These are phyloP conservation scores for Lagenaria siceraria DNA, from an alignment of 306 rosid species.

Conservation along the genomic window DNA sequence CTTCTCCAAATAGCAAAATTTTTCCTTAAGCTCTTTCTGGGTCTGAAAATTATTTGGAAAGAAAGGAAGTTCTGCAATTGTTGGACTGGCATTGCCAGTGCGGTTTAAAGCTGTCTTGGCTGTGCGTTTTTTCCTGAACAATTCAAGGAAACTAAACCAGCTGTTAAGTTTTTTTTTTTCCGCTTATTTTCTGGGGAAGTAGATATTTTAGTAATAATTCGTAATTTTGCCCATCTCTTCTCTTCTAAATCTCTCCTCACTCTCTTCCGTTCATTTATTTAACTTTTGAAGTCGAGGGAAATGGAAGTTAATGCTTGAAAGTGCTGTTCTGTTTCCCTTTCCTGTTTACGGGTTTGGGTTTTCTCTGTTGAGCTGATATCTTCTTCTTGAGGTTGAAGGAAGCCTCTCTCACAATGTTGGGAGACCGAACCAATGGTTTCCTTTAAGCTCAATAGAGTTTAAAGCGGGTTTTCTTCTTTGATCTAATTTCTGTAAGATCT, in stretches of 20 bases:
- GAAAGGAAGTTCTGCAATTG: conserved; percentile 7
- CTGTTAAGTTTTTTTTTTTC: conserved; percentile 4
- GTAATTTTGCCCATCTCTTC: not conserved
- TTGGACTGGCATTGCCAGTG: not conserved
- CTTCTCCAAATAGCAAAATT: not conserved
- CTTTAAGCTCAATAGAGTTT: not conserved
- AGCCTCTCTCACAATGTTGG: not conserved
- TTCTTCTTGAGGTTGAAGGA: conserved; percentile 4
- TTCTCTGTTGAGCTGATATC: not conserved
- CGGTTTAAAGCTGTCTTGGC: not conserved
- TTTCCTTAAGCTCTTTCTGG: not conserved
- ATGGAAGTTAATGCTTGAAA: not conserved
- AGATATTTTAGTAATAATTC: not conserved
- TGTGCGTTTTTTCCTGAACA: not conserved
- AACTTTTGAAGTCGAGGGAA: not conserved
- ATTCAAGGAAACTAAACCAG: conserved; percentile 6
- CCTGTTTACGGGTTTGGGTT: not conserved
- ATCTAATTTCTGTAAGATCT: conserved; percentile 14
- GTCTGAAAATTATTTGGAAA: conserved; percentile 12
- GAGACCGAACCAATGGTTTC: not conserved
- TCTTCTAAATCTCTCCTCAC: not conserved
- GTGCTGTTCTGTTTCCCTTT: not conserved
- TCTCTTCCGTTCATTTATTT: not conserved
- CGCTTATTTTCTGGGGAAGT: not conserved
- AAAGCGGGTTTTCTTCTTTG: not conserved